Evolutionary conservation across 2,329 filamentous ascomycete genomes (phyloP).

Genomic region (Apiospora pterosperma): DNA sequence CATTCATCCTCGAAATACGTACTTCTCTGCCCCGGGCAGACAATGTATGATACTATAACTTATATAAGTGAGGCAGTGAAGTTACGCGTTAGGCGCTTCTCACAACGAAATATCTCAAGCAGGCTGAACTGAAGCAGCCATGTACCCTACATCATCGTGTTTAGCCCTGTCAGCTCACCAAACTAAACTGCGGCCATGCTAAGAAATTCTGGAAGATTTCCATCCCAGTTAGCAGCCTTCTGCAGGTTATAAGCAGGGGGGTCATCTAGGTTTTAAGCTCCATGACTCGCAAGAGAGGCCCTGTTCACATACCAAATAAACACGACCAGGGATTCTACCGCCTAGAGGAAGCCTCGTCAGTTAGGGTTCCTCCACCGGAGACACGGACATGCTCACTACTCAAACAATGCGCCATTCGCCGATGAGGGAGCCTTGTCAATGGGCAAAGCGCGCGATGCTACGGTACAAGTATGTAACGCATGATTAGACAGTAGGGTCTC

Average conservation of each 20-base stretch:
- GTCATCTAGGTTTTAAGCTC: background rate
- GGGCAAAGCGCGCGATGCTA: conserved; percentile 2
- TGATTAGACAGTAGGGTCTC: background rate
- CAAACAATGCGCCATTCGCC: conserved; percentile 1
- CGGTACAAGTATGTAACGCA: background rate
- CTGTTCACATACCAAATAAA: background rate
- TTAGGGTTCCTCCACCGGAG: background rate
- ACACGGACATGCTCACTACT: background rate
- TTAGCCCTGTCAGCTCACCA: background rate
- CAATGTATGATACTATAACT: background rate
- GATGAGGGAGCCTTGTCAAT: background rate
- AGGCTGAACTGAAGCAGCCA: background rate
- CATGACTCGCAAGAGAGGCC: background rate
- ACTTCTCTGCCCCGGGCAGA: background rate
- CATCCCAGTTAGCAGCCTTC: background rate
- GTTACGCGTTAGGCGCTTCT: background rate
- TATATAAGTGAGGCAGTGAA: background rate
- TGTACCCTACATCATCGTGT: background rate
- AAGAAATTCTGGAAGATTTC: conserved; percentile 2
- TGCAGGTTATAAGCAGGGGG: background rate
- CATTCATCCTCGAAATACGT: background rate
- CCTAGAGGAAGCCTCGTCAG: background rate
- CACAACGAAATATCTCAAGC: background rate
- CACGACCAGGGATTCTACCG: background rate
- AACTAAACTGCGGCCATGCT: background rate